phyloP scores from a whole-genome alignment of 176 grass and related monocot genomes.

The Carex myosuroides region DNA sequence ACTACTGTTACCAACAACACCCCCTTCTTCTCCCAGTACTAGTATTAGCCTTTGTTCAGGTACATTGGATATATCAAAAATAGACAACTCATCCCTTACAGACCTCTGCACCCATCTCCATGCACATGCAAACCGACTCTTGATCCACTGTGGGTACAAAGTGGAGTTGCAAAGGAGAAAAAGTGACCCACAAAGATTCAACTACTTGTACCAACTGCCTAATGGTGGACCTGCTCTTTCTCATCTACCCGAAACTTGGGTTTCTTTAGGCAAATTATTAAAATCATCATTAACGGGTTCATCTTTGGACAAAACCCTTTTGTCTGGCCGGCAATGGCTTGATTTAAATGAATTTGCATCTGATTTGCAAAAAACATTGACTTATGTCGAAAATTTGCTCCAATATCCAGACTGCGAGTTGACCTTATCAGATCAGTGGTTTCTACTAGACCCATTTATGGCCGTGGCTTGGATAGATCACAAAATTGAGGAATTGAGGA shows the following conservation, averaged over 20 bases:
- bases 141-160: conserved; percentile 67
- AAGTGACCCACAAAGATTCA: conserved; percentile 29
- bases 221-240: conserved; percentile 23
- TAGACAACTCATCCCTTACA: neutral
- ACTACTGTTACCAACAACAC: conserved; percentile 18
- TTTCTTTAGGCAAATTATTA: conserved; percentile 59
- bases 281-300: conserved; percentile 17
- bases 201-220: conserved; percentile 31
- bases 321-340: conserved; percentile 44
- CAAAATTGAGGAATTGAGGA: conserved; percentile 71
- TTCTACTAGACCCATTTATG: conserved; percentile 88
- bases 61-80: conserved; percentile 17
- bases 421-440: conserved; percentile 65
- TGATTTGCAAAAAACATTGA: conserved; percentile 59
- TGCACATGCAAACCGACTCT: conserved; percentile 59
- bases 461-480: conserved; percentile 65
- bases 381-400: conserved; percentile 43
- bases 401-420: conserved; percentile 26
- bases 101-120: conserved; percentile 58
- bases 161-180: conserved; percentile 33
- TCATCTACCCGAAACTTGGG: conserved; percentile 72
- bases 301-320: conserved; percentile 28
- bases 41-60: conserved; percentile 24
- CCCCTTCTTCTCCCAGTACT: conserved; percentile 5
- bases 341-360: conserved; percentile 41